Evolutionary conservation across 176 grass and related monocot species (phyloP).

Genomic region (Musa troglodytarum): DNA sequence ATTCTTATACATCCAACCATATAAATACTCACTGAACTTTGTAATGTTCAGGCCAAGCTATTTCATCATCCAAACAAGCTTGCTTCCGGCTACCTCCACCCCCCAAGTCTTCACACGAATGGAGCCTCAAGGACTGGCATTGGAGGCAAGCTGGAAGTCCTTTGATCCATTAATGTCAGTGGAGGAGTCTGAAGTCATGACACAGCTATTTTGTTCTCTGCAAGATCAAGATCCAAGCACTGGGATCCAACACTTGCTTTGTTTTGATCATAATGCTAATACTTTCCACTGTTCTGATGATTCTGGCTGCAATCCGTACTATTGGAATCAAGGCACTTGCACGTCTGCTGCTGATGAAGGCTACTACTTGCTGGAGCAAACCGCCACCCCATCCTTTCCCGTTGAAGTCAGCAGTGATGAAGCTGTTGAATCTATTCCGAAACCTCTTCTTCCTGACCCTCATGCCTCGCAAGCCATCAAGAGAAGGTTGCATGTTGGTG

Average conservation of each 20-base stretch:
- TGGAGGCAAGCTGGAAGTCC: constrained; percentile 32
- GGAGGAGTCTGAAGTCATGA: constrained; percentile 54
- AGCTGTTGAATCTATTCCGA: constrained; percentile 2
- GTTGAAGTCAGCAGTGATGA: constrained; percentile 5
- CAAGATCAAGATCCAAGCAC: constrained; percentile 20
- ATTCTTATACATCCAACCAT: not conserved
- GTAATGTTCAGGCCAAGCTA: not conserved
- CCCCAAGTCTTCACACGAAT: constrained; percentile 5
- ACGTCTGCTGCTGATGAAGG: not conserved
- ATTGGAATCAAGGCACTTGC: not conserved
- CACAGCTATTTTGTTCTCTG: constrained; percentile 34
- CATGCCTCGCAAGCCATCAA: constrained; percentile 15
- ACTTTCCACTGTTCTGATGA: constrained; percentile 29
- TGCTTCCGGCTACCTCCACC: constrained; percentile 16
- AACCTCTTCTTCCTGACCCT: not conserved
- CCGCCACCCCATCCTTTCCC: not conserved
- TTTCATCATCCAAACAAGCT: not conserved
- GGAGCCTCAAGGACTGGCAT: constrained; percentile 42
- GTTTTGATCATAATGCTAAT: constrained; percentile 23
- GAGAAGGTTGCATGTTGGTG: constrained; percentile 23
- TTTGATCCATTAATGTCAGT: constrained; percentile 19
- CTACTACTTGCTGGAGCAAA: not conserved
- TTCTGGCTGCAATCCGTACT: constrained; percentile 16
- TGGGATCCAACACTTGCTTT: constrained; percentile 5
- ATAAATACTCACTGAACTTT: not conserved